Evolutionary conservation across 2,329 filamentous ascomycete species (phyloP), one percentile per base, ranked within the genome.

Genomic region (Neonectria magnoliae): DNA sequence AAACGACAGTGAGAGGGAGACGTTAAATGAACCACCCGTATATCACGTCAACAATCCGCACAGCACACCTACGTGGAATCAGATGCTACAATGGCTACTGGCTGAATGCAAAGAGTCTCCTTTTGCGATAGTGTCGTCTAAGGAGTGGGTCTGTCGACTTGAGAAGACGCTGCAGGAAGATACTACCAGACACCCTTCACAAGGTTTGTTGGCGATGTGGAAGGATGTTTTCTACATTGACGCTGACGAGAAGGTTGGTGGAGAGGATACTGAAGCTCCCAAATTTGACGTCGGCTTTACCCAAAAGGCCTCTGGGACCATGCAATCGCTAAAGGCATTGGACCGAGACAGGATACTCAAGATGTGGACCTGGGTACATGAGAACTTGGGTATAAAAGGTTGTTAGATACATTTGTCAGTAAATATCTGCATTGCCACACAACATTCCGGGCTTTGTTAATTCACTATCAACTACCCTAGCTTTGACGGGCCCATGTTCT

Each of bases 11-110:
- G 18, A 25, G 0, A 27, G 36, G 6, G 8, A 6, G 14, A 38
- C 14, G 13, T 16, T 7, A 2, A 38, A 31, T 0, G 29, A 6
- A 1, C 66, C 61, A 0, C 58, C 54, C 10, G 65, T 76, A 0
- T 74, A 70, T 13, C 74, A 76, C 25, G 58, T 76, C 8, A 8
- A 71, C 1, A 76, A 76, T 22, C 62, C 68, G 1, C 67, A 74
- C 38, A 33, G 18, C 0, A 42, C 52, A 0, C 73, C 71, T 0
- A 57, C 14, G 1, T 76, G 73, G 73, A 55, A 48, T 1, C 41
- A 71, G 2, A 66, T 76, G 60, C 38, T 76, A 1, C 47, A 47
- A 10, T 76, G 68, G 72, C 18, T 75, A 9, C 54, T 66, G 2
- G 27, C 44, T 0, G 58, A 58, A 11, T 22, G 38, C 0, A 20